These are phyloP conservation scores for Cercospora zeae-maydis DNA, from an alignment of 2,329 filamentous ascomycete genomes.

Conservation along the genomic window DNA sequence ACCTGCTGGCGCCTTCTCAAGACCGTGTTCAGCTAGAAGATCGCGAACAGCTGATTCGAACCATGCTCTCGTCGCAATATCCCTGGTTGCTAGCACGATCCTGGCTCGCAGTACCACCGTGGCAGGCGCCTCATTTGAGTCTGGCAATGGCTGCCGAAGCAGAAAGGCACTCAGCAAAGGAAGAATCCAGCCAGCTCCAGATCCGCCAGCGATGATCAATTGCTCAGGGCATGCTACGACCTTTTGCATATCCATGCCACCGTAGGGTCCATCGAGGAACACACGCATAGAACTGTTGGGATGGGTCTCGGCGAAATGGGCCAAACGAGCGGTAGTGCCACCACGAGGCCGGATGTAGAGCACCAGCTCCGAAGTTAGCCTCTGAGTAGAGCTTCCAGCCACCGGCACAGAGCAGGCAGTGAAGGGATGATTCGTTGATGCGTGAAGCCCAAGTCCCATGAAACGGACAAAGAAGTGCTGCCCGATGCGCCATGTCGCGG, in stretches of 20 bases:
- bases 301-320: conserved; percentile 29
- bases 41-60: conserved; percentile 34
- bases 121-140: neutral
- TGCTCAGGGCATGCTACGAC: conserved; percentile 42
- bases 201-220: conserved; percentile 54
- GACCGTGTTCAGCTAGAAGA: conserved; percentile 27
- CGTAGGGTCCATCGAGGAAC: conserved; percentile 58
- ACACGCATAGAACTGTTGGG: conserved; percentile 44
- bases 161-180: conserved; percentile 44
- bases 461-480: conserved; percentile 58
- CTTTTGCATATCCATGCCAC: conserved; percentile 45
- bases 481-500: conserved; percentile 48
- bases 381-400: conserved; percentile 4
- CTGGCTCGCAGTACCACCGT: neutral
- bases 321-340: conserved; percentile 51
- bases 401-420: conserved; percentile 52
- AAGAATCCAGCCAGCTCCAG: conserved; percentile 54
- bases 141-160: conserved; percentile 12
- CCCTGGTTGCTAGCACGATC: conserved; percentile 36
- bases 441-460: conserved; percentile 43
- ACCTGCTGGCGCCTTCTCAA: conserved; percentile 13
- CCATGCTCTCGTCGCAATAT: conserved; percentile 36
- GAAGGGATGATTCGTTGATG: conserved; percentile 53
- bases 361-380: conserved; percentile 41
- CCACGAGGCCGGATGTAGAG: conserved; percentile 53